Evolutionary conservation across 164 flowering plant genomes (phyloP), one percentile per base, ranked within the genome.

Genomic region (Malania oleifera): DNA sequence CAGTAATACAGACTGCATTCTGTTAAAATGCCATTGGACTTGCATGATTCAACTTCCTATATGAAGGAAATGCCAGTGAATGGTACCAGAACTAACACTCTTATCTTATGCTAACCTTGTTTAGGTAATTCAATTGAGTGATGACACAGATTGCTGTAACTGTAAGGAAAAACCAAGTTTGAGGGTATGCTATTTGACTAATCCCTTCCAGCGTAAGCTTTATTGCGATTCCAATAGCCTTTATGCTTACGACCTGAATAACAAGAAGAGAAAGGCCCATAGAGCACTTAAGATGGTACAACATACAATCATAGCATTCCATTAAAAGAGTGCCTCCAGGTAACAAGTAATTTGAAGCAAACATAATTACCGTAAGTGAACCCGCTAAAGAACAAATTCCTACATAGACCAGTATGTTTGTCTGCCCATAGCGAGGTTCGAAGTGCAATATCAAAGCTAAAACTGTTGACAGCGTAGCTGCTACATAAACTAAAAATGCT

Each of bases 331-430:
- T 22, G 47, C 46, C 20, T 26, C 49, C 5, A 20, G 14, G 15
- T 11, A 39, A 13, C 19, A 7, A 17, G 3, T 14, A 34, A 47
- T 35, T 22, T n/a, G 17, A 45, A 61, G 47, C 18, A 41, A 37
- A 57, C 26, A 27, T 35, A 18, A 38, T 78, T 83, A 92, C 98
- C 76, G 93, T 85, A 25, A 92, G 69, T 15, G 98, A 82, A 54
- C 98, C 98, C 73, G 82, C 73, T 46, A 89, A 72, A 39, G 98
- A 92, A 76, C 98, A 92, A 41, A 92, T 83, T 51, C 96, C 91
- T 75, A 87, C 72, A 80, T 85, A 92, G 28, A 92, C 79, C 67
- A 92, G 68, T 50, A 92, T 72, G 66, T 92, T 87, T 61, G 88
- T 81, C 70, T 87, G 98, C 58, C 98, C 98, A 70, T 70, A 85